Percentiles rank a stretch among this genome's conserved stretches.
Evolutionary conservation across 1,284 basidiomycete genomes (phyloP).

Genomic region (Coniferiporia sulphurascens): DNA sequence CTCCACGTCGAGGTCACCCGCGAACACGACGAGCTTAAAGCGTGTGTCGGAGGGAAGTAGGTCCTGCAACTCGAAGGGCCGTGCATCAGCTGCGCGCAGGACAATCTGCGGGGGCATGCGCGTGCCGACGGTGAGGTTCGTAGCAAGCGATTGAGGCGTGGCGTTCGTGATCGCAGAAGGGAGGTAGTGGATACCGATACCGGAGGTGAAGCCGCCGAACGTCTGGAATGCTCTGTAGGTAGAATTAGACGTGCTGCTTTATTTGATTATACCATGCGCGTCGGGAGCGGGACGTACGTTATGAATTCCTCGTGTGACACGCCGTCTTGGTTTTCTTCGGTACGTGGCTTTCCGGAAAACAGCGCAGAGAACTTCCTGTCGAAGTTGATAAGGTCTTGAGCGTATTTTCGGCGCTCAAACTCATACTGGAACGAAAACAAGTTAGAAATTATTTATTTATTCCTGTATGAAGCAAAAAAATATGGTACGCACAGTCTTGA

Average conservation of each 20-base stretch:
- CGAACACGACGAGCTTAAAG: slow-evolving; percentile 72
- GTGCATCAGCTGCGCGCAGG: slow-evolving; percentile 58
- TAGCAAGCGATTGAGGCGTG: slow-evolving; percentile 41
- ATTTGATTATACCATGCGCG: too few relatives aligned
- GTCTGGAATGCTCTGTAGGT: slow-evolving; percentile 48
- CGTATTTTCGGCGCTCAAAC: slow-evolving; percentile 66
- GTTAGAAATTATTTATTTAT: neutral
- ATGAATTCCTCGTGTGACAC: slow-evolving; percentile 65
- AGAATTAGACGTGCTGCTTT: neutral
- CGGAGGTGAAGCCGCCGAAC: slow-evolving; percentile 56
- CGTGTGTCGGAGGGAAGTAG: slow-evolving; percentile 61
- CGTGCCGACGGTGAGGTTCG: slow-evolving; percentile 49
- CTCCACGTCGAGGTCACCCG: slow-evolving; percentile 43
- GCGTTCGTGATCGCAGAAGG: slow-evolving; percentile 43
- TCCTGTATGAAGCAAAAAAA: neutral
- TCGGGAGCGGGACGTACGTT: slow-evolving; percentile 33
- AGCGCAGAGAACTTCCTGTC: slow-evolving; percentile 72
- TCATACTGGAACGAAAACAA: slow-evolving; percentile 47
- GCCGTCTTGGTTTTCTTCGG: slow-evolving; percentile 50
- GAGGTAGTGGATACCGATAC: slow-evolving; percentile 60
- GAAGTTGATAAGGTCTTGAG: slow-evolving; percentile 76
- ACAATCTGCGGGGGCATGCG: slow-evolving; percentile 56
- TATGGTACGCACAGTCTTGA: slow-evolving; percentile 58
- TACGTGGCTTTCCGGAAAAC: slow-evolving; percentile 73
- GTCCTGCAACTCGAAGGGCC: slow-evolving; percentile 65